Evolutionary conservation across 306 rosid genomes (phyloP).

Genomic region (Rosa chinensis): DNA sequence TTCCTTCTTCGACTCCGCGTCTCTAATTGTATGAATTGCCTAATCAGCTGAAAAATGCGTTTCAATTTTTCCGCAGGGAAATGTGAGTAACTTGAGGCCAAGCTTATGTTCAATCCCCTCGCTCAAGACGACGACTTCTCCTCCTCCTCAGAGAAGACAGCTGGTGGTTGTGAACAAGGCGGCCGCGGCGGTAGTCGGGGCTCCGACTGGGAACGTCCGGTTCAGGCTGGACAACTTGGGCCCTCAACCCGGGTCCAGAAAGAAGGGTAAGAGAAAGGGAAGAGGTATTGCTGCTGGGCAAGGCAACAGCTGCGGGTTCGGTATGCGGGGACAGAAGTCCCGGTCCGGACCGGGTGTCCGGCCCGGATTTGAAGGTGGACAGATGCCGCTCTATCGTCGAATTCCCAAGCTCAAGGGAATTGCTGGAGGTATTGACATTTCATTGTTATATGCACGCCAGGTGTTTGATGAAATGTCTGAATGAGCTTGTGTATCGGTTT

Average conservation of each 20-base stretch:
- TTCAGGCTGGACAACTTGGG: conserved; percentile 81
- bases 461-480: conserved; percentile 18
- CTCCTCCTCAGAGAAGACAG: conserved; percentile 24
- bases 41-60: background rate
- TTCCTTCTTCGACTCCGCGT: background rate
- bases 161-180: conserved; percentile 39
- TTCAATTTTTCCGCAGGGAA: conserved; percentile 49
- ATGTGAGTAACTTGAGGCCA: conserved; percentile 39
- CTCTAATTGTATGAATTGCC: background rate
- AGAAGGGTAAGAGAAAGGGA: conserved; percentile 84
- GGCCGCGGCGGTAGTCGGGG: conserved; percentile 24
- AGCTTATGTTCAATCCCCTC: conserved; percentile 35
- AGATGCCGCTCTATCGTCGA: conserved; percentile 93
- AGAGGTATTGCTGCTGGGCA: conserved; percentile 94
- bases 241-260: conserved; percentile 94
- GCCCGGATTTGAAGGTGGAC: conserved; percentile 93
- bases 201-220: conserved; percentile 38
- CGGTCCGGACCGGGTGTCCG: conserved; percentile 89
- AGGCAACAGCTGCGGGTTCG: conserved; percentile 97
- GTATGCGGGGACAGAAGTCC: conserved; percentile 98
- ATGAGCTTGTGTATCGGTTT: background rate
- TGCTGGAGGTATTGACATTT: conserved; percentile 68
- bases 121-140: background rate
- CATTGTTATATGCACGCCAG: background rate
- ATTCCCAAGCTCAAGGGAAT: conserved; percentile 89